Evolutionary conservation across 73 alveolate species (phyloP).

Genomic region (Paramecium sonneborni): DNA sequence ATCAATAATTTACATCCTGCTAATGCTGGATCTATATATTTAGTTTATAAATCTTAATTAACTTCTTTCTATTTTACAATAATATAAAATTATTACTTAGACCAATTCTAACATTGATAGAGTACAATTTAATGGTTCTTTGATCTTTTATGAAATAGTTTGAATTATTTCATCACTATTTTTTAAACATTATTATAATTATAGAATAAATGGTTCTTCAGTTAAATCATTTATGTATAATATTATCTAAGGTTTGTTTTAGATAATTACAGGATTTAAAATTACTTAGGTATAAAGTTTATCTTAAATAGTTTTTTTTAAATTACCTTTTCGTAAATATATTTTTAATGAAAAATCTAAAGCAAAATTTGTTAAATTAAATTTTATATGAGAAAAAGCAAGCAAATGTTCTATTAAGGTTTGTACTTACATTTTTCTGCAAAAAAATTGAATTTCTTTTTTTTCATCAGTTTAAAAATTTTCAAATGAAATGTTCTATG

Average conservation of each 20-base stretch:
- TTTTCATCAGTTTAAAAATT: not conserved
- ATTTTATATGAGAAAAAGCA: constrained; percentile 15
- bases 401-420: not conserved
- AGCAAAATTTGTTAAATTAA: not conserved
- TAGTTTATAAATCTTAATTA: not conserved
- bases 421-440: not conserved
- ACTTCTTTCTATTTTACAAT: not conserved
- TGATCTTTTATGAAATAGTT: not conserved
- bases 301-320: not conserved
- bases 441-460: constrained; percentile 1
- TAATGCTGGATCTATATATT: not conserved
- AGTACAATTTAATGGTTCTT: constrained; percentile 28
- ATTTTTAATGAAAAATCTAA: constrained; percentile 36
- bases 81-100: not conserved
- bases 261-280: not conserved
- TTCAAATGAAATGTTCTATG: not conserved
- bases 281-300: not conserved
- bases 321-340: not conserved
- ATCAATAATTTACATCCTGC: constrained; percentile 15
- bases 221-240: not conserved
- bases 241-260: not conserved
- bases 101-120: constrained; percentile 28
- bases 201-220: not conserved
- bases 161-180: constrained; percentile 3
- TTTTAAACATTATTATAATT: not conserved